These are phyloP conservation scores for Neurospora sp. DNA, from an alignment of 2,329 filamentous ascomycete species.

Conservation along the genomic window DNA sequence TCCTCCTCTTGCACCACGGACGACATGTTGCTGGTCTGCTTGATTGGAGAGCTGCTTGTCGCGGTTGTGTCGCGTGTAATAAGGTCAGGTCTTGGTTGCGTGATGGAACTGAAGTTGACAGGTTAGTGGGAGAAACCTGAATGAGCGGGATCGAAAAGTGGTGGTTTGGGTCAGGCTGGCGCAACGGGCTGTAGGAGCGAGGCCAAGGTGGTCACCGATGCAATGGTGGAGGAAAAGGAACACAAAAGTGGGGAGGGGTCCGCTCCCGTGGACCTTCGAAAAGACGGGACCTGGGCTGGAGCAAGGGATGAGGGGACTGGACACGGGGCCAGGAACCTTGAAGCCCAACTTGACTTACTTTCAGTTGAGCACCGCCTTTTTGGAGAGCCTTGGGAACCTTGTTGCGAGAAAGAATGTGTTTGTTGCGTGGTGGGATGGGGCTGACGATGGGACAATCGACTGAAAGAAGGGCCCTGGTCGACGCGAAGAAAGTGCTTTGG, in stretches of 20 bases:
- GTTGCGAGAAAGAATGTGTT: not conserved
- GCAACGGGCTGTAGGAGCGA: not conserved
- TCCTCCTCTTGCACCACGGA: constrained; percentile 15
- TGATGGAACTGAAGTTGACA: not conserved
- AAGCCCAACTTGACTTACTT: not conserved
- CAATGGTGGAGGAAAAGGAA: not conserved
- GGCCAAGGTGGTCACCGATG: not conserved
- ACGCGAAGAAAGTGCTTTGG: not conserved
- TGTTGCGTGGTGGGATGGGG: not conserved
- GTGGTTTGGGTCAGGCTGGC: not conserved
- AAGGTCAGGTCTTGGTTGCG: not conserved
- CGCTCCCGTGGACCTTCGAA: not conserved
- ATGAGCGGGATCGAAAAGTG: not conserved
- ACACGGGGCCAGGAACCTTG: not conserved
- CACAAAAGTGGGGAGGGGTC: not conserved
- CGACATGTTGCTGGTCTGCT: constrained; percentile 13
- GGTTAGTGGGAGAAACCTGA: not conserved
- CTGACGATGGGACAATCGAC: not conserved
- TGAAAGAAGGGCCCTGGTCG: not conserved
- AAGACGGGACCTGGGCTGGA: not conserved
- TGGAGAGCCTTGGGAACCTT: not conserved
- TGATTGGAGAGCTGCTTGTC: not conserved
- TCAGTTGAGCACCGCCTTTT: not conserved
- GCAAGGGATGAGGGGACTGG: not conserved
- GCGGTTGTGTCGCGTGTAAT: not conserved